Percentiles rank a stretch among this genome's conserved stretches.
Conservation (phyloP, 2,329 filamentous ascomycete species). For the Alternaria consortialis region DNA sequence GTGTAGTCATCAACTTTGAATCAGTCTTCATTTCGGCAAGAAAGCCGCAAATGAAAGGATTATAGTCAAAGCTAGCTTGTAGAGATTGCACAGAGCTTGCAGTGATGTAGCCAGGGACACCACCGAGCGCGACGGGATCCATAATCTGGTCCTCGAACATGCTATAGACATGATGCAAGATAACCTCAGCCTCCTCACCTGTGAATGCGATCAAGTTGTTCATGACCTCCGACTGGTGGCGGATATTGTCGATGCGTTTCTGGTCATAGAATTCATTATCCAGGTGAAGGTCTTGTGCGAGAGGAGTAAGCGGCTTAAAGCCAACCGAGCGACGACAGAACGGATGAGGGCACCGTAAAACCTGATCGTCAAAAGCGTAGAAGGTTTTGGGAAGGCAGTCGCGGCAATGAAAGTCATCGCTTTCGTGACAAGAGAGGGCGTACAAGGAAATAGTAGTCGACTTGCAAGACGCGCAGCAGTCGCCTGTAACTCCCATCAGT, state of each 20-base stretch:
- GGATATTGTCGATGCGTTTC: conserved; percentile 16
- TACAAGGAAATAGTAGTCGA: conserved; percentile 10
- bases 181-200: conserved; percentile 9
- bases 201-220: conserved; percentile 19
- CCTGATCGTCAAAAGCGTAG: conserved; percentile 6
- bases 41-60: conserved; percentile 7
- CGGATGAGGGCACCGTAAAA: conserved; percentile 15
- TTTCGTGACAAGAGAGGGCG: conserved; percentile 13
- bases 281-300: neutral
- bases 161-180: conserved; percentile 9
- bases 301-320: conserved; percentile 2
- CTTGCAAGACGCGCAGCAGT: conserved; percentile 13
- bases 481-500: conserved; percentile 14
- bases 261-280: conserved; percentile 4
- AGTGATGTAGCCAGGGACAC: conserved; percentile 4
- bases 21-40: conserved; percentile 3
- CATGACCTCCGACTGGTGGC: conserved; percentile 16
- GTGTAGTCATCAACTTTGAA: conserved; percentile 11
- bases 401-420: conserved; percentile 19
- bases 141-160: conserved; percentile 17
- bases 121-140: conserved; percentile 12
- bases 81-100: neutral
- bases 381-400: conserved; percentile 17
- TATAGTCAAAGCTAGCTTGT: neutral
- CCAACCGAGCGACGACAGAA: conserved; percentile 9